phyloP scores from a whole-genome alignment of 2,329 filamentous ascomycete species.

The Endocalyx cinctus region DNA sequence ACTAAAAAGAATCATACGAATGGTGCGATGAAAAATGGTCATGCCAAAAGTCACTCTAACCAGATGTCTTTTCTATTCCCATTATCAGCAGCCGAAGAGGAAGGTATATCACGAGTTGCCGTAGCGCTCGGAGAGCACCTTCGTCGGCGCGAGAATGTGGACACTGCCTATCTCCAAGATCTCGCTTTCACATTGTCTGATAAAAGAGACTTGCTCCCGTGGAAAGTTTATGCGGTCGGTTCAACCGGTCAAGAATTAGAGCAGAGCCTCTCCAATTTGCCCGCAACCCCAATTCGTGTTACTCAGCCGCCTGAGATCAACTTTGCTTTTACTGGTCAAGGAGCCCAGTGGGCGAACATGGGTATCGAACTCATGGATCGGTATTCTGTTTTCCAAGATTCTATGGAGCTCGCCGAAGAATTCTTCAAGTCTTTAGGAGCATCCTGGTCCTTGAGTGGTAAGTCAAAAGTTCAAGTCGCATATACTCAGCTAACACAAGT shows the following conservation, averaged over 20 bases:
- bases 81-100: not conserved
- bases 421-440: conserved; percentile 1
- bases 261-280: not conserved
- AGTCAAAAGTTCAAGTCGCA: not conserved
- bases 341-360: conserved; percentile 31
- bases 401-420: conserved; percentile 8
- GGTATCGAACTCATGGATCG: conserved; percentile 22
- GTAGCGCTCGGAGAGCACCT: not conserved
- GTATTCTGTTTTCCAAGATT: conserved; percentile 12
- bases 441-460: conserved; percentile 2
- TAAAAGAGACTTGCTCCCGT: not conserved
- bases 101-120: not conserved
- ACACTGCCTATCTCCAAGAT: not conserved
- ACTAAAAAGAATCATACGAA: too few relatives aligned
- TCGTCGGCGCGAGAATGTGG: not conserved
- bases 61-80: not conserved
- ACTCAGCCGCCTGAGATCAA: not conserved
- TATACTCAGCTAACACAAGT: not conserved
- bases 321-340: conserved; percentile 31
- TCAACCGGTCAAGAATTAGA: not conserved
- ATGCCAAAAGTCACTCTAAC: too few relatives aligned
- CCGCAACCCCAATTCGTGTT: not conserved
- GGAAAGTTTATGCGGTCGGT: not conserved
- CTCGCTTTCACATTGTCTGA: not conserved
- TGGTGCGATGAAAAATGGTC: not conserved